Percentiles rank a stretch among this genome's conserved stretches.
Evolutionary conservation across 164 flowering plant species (phyloP).

Genomic region (Euptelea pleiosperma): DNA sequence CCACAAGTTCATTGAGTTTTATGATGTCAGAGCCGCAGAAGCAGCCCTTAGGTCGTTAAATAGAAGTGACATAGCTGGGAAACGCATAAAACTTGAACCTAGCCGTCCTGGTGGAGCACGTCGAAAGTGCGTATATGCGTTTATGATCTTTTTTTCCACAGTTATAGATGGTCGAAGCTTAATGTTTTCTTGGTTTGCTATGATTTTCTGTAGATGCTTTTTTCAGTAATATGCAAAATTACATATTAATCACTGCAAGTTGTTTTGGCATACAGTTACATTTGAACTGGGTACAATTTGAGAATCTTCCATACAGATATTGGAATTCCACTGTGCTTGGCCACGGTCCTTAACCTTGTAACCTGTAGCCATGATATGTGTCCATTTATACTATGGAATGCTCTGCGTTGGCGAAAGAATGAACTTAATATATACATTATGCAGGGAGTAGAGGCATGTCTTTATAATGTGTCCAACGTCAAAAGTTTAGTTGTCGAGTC

Average conservation of each 20-base stretch:
- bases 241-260: too few species aligned
- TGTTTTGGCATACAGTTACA: not conserved
- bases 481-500: too few species aligned
- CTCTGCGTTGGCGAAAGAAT: too few species aligned
- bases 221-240: too few species aligned
- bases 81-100: constrained; percentile 94
- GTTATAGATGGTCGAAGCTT: not conserved
- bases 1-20: constrained; percentile 93
- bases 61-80: constrained; percentile 95
- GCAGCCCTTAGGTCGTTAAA: constrained; percentile 86
- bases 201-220: not conserved
- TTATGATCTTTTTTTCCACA: not conserved
- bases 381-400: too few species aligned
- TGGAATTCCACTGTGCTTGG: too few species aligned
- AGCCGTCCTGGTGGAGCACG: constrained; percentile 99
- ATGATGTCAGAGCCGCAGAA: constrained; percentile 97
- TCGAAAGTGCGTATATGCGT: constrained; percentile 56
- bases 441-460: too few species aligned
- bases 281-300: not conserved
- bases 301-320: not conserved
- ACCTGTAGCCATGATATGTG: too few species aligned
- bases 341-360: too few species aligned
- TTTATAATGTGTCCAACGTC: too few species aligned
- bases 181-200: not conserved
- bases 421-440: too few species aligned